Conservation (phyloP, 2,329 filamentous ascomycete genomes). For the Colletotrichum noveboracense region DNA sequence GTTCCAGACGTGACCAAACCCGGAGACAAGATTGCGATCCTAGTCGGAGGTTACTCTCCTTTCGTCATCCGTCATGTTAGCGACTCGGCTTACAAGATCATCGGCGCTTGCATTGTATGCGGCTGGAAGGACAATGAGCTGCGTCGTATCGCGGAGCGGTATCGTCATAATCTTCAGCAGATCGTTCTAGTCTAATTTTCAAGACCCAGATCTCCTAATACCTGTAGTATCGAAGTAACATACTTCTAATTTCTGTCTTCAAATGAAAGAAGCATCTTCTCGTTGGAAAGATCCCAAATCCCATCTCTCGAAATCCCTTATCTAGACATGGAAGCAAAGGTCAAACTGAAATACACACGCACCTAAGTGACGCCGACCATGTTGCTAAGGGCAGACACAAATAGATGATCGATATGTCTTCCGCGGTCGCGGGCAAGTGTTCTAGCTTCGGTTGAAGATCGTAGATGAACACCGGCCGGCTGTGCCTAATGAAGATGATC, state of each 20-base stretch:
- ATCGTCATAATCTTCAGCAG: neutral
- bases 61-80: neutral
- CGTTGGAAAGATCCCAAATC: too few species aligned
- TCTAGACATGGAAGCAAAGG: too few species aligned
- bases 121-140: neutral
- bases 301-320: too few species aligned
- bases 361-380: too few species aligned
- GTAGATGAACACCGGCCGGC: too few species aligned
- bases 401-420: too few species aligned
- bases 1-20: neutral
- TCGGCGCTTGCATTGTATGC: neutral
- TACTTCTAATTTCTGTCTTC: too few species aligned
- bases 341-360: rapidly evolving
- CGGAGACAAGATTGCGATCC: neutral
- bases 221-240: rapidly evolving
- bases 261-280: too few species aligned
- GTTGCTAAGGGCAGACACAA: too few species aligned
- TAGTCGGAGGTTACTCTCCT: neutral
- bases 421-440: too few species aligned
- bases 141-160: neutral
- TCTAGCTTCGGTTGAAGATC: too few species aligned
- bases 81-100: neutral
- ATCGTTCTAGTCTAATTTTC: rapidly evolving
- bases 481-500: too few species aligned
- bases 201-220: rapidly evolving